These are phyloP conservation scores for Reticulascus tulasneorum DNA, from an alignment of 2,329 filamentous ascomycete genomes.

Conservation along the genomic window DNA sequence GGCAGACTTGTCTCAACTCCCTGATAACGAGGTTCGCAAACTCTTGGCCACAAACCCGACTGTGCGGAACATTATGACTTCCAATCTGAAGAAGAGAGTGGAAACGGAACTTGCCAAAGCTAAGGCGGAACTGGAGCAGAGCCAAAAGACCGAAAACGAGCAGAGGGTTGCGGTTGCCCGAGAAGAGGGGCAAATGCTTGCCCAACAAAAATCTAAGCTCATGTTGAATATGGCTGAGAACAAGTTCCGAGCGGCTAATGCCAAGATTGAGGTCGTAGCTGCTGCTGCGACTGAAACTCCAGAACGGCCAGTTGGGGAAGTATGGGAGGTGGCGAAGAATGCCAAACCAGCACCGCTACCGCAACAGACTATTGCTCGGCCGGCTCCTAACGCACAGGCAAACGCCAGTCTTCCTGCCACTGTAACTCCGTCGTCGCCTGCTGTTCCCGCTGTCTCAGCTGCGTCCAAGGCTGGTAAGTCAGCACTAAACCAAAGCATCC, in stretches of 20 bases:
- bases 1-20: conserved; percentile 43
- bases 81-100: conserved; percentile 67
- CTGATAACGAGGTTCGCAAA: conserved; percentile 53
- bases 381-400: conserved; percentile 5
- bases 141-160: conserved; percentile 45
- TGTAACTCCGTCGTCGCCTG: conserved; percentile 6
- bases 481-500: conserved; percentile 8
- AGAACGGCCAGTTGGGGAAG: conserved; percentile 75
- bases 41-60: conserved; percentile 54
- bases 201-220: conserved; percentile 68
- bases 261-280: conserved; percentile 75
- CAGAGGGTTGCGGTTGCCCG: conserved; percentile 49
- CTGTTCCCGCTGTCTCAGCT: conserved; percentile 13
- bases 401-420: conserved; percentile 5
- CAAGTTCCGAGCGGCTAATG: conserved; percentile 57
- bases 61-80: conserved; percentile 53
- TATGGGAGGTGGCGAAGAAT: conserved; percentile 76
- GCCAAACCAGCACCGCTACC: conserved; percentile 20
- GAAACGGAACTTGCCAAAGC: conserved; percentile 60
- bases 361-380: conserved; percentile 15
- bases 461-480: conserved; percentile 11
- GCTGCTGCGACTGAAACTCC: conserved; percentile 83
- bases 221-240: conserved; percentile 78
- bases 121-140: conserved; percentile 48
- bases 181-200: conserved; percentile 66